Conservation (phyloP, 768 basidiomycete species). For the Omphalotus guepiniiformis region DNA sequence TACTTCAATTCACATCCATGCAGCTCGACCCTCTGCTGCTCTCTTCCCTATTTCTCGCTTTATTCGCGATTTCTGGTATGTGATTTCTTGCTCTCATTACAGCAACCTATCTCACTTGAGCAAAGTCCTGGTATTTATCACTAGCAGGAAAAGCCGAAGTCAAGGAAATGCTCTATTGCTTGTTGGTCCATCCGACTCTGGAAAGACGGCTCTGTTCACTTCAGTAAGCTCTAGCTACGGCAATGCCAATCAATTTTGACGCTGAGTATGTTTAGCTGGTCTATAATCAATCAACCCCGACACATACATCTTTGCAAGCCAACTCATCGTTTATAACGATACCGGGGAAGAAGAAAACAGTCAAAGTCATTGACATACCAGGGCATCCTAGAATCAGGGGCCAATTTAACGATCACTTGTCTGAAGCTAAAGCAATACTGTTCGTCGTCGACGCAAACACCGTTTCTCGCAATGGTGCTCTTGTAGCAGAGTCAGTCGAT, state of each 20-base stretch:
- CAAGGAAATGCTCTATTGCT: slow-evolving; percentile 64
- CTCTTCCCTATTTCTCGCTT: too few relatives aligned
- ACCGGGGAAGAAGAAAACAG: slow-evolving; percentile 35
- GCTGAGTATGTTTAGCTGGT: slow-evolving; percentile 43
- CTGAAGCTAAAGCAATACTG: slow-evolving; percentile 58
- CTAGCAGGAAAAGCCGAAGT: slow-evolving; percentile 38
- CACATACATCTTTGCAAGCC: slow-evolving; percentile 74
- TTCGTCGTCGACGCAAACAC: slow-evolving; percentile 82
- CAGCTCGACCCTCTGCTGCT: too few relatives aligned
- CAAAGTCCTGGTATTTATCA: slow-evolving; percentile 46
- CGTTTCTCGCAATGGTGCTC: slow-evolving; percentile 68
- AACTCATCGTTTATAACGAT: slow-evolving; percentile 51
- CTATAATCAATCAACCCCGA: slow-evolving; percentile 58
- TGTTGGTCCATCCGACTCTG: slow-evolving; percentile 71
- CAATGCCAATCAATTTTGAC: background rate
- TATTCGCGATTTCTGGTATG: too few relatives aligned
- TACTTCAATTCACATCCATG: too few relatives aligned
- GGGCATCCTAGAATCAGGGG: slow-evolving; percentile 81
- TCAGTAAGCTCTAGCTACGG: slow-evolving; percentile 40
- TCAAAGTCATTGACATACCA: slow-evolving; percentile 70
- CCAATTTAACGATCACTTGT: slow-evolving; percentile 65
- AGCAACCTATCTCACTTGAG: too few relatives aligned
- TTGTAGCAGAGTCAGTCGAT: slow-evolving; percentile 72
- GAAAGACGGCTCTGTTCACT: slow-evolving; percentile 77
- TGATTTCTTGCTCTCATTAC: too few relatives aligned